Evolutionary conservation across 768 basidiomycete genomes (phyloP).

Genomic region (Kwoniella bestiolae): DNA sequence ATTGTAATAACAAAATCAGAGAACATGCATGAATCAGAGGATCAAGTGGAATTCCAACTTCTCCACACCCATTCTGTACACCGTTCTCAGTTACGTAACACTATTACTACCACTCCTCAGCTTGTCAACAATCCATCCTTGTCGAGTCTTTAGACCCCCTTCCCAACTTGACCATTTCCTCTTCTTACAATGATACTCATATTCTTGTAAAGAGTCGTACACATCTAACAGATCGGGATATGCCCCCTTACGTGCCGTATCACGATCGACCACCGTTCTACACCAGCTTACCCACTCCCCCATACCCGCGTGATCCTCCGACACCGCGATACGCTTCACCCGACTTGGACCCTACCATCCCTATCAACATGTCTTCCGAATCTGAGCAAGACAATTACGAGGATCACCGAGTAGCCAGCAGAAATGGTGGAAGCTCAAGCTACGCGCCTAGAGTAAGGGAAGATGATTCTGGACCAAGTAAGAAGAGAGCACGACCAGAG

Average conservation of each 20-base stretch:
- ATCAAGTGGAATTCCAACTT: too few species aligned
- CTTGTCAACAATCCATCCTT: too few species aligned
- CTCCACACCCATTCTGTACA: too few species aligned
- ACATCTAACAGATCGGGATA: not conserved
- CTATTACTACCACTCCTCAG: too few species aligned
- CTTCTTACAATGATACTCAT: too few species aligned
- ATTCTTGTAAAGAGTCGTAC: too few species aligned
- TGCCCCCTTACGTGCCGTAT: conserved; percentile 31
- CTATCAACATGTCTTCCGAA: conserved; percentile 28
- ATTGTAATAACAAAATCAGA: too few species aligned
- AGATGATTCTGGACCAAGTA: conserved; percentile 29
- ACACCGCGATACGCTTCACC: conserved; percentile 50
- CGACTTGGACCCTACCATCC: conserved; percentile 33
- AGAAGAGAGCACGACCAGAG: conserved; percentile 36
- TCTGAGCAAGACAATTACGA: conserved; percentile 9
- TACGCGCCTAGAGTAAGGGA: conserved; percentile 17
- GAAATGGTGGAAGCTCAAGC: conserved; percentile 5
- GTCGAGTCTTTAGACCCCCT: too few species aligned
- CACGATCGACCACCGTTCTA: conserved; percentile 46
- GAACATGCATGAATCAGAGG: too few species aligned
- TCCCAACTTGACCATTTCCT: too few species aligned
- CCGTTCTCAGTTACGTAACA: too few species aligned
- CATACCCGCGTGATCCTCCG: not conserved
- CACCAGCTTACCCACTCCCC: conserved; percentile 25
- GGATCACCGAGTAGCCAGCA: not conserved